Evolutionary conservation across 441 rosid species (phyloP).

Genomic region (Syzygium syzygioides): DNA sequence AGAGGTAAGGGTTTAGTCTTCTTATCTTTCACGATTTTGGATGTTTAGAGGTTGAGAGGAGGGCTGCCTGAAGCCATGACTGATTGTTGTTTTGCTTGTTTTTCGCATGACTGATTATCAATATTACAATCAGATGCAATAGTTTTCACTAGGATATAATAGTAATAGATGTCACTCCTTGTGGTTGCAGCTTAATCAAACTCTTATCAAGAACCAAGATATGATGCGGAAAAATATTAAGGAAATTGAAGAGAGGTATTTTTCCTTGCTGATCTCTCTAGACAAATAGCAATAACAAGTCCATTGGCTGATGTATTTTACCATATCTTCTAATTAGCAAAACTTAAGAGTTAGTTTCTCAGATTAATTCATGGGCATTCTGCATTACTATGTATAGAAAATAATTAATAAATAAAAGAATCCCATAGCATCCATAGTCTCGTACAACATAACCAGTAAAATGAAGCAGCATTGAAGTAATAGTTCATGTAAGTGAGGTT

Average conservation of each 20-base stretch:
- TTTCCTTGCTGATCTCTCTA: not conserved
- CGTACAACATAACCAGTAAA: not conserved
- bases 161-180: not conserved
- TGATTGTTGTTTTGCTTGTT: not conserved
- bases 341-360: not conserved
- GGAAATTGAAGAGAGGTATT: conserved; percentile 78
- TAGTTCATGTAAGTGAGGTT: not conserved
- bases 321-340: not conserved
- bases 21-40: not conserved
- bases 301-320: not conserved
- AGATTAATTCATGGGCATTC: not conserved
- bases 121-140: not conserved
- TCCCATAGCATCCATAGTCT: not conserved
- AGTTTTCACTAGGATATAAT: not conserved
- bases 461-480: not conserved
- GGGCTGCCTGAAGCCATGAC: not conserved
- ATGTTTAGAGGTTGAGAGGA: not conserved
- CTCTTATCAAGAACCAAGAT: conserved; percentile 73
- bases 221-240: conserved; percentile 48
- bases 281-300: not conserved
- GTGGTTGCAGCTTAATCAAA: conserved; percentile 42
- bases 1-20: conserved; percentile 30
- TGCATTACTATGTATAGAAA: not conserved
- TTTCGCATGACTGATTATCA: not conserved
- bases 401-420: not conserved